phyloP scores from a whole-genome alignment of 192 early-diverging fungal genomes.

The Umbelopsis sp. region DNA sequence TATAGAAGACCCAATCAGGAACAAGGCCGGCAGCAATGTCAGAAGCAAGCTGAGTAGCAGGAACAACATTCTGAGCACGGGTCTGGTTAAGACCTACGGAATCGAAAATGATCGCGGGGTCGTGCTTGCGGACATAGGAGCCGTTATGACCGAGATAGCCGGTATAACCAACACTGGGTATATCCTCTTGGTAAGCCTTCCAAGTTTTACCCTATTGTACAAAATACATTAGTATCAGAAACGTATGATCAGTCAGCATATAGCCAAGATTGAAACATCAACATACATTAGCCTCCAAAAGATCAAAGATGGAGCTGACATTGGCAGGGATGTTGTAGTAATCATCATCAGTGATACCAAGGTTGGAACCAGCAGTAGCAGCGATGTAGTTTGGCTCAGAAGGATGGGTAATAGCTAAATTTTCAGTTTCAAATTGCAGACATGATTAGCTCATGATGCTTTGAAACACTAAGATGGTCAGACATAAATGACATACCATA shows the following conservation, averaged over 20 bases:
- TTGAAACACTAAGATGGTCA: not conserved
- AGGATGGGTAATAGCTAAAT: slow-evolving; percentile 52
- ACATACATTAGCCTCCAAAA: slow-evolving; percentile 29
- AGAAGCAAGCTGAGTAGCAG: not conserved
- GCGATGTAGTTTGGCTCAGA: slow-evolving; percentile 79
- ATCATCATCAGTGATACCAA: slow-evolving; percentile 49
- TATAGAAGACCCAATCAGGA: slow-evolving; percentile 11
- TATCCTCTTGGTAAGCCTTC: slow-evolving; percentile 38
- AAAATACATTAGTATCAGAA: not conserved
- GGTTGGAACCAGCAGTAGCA: slow-evolving; percentile 49
- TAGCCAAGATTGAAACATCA: not conserved
- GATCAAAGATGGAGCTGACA: slow-evolving; percentile 36
- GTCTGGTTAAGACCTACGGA: slow-evolving; percentile 24
- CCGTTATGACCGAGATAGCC: slow-evolving; percentile 19
- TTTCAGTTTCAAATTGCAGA: not conserved
- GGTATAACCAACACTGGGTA: slow-evolving; percentile 32
- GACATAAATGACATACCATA: not conserved
- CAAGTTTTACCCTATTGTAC: slow-evolving; percentile 23
- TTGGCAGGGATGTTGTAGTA: slow-evolving; percentile 46
- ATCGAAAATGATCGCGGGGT: slow-evolving; percentile 36
- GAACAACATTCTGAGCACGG: slow-evolving; percentile 26
- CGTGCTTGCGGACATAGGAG: slow-evolving; percentile 34
- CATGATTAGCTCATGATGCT: not conserved
- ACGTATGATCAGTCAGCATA: not conserved
- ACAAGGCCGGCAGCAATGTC: slow-evolving; percentile 10